A percentile compares a stretch with the other conserved stretches of the same genome.
These are phyloP conservation scores for Talaromyces sp. DNA, from an alignment of 2,329 filamentous ascomycete genomes.

Conservation along the genomic window DNA sequence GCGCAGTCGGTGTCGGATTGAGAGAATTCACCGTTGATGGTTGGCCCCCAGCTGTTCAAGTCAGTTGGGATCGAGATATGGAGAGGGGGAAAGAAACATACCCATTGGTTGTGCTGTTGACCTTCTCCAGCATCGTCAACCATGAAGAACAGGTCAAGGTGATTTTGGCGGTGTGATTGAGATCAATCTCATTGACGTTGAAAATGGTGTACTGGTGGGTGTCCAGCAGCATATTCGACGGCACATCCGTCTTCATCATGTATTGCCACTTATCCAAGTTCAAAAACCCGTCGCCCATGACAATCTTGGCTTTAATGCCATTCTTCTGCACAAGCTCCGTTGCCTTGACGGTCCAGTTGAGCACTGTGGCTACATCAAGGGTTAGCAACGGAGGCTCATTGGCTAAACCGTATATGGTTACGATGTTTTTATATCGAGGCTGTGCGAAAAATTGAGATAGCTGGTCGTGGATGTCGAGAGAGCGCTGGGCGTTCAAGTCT, in stretches of 20 bases:
- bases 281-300: conserved; percentile 94
- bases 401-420: conserved; percentile 87
- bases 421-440: conserved; percentile 82
- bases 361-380: conserved; percentile 61
- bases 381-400: conserved; percentile 89
- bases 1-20: conserved; percentile 97
- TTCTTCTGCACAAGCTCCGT: conserved; percentile 69
- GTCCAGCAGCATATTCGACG: conserved; percentile 73
- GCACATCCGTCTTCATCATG: conserved; percentile 61
- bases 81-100: conserved; percentile 20
- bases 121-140: conserved; percentile 70
- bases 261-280: conserved; percentile 89
- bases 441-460: conserved; percentile 91
- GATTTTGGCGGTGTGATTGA: conserved; percentile 77
- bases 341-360: conserved; percentile 73
- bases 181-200: conserved; percentile 79
- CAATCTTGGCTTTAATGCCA: conserved; percentile 65
- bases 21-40: conserved; percentile 93
- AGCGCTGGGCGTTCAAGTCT: conserved; percentile 68
- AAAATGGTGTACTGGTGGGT: conserved; percentile 99
- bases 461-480: conserved; percentile 79
- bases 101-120: conserved; percentile 68
- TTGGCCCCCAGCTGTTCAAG: conserved; percentile 67
- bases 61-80: not conserved
- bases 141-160: conserved; percentile 83